Conservation (phyloP, 2,329 filamentous ascomycete species). For the Aspergillus glaucus region DNA sequence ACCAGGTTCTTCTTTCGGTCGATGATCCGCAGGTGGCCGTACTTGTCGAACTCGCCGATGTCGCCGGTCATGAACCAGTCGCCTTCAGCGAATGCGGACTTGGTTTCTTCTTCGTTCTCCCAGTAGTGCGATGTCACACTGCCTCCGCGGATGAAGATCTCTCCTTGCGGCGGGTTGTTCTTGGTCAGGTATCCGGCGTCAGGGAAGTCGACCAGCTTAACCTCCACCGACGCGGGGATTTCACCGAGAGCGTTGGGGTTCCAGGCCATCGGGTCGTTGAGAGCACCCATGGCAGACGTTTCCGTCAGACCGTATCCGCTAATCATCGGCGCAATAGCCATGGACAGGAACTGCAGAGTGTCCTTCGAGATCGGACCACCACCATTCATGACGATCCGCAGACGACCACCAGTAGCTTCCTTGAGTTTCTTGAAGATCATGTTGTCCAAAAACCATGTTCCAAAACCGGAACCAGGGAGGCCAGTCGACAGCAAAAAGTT, state of each 20-base stretch:
- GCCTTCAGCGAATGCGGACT: constrained; percentile 68
- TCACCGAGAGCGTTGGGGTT: constrained; percentile 71
- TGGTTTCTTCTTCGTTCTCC: constrained; percentile 78
- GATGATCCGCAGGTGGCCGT: constrained; percentile 78
- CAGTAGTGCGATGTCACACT: constrained; percentile 74
- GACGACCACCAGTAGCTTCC: constrained; percentile 76
- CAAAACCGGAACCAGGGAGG: constrained; percentile 43
- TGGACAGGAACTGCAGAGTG: constrained; percentile 83
- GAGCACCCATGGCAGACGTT: constrained; percentile 61
- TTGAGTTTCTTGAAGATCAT: constrained; percentile 91
- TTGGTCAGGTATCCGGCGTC: constrained; percentile 80
- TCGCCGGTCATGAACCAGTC: constrained; percentile 98
- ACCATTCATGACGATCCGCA: constrained; percentile 90
- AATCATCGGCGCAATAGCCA: constrained; percentile 92
- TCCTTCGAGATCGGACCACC: constrained; percentile 83
- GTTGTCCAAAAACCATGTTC: constrained; percentile 65
- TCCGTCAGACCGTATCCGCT: constrained; percentile 91
- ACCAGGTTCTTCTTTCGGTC: constrained; percentile 98
- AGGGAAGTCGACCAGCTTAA: constrained; percentile 85
- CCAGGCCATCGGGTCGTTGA: constrained; percentile 73
- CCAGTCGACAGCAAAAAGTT: constrained; percentile 51
- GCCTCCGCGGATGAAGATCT: constrained; percentile 80
- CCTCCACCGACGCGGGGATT: constrained; percentile 67
- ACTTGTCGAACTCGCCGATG: constrained; percentile 78
- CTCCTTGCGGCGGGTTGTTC: constrained; percentile 74